Conservation (phyloP, 1,139 yeast genomes). For the Saccharomycopsis crataegensis region DNA sequence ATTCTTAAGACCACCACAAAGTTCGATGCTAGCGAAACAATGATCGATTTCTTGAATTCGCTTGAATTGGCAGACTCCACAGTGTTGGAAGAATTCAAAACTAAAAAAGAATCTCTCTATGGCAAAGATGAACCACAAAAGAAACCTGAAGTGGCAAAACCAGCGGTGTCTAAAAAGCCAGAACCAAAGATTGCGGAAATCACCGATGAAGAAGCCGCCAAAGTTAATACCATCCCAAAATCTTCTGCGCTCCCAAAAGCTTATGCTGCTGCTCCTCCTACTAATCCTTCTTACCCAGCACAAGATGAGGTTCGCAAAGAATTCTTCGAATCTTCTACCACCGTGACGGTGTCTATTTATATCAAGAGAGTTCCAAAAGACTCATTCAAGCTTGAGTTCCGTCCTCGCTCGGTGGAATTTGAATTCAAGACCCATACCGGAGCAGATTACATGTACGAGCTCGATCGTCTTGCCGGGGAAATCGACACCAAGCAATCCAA, state of each 20-base stretch:
- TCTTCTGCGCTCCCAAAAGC: background rate
- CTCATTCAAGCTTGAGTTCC: slow-evolving; percentile 34
- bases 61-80: slow-evolving; percentile 8
- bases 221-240: background rate
- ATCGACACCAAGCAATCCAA: slow-evolving; percentile 43
- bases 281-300: slow-evolving; percentile 2
- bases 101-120: background rate
- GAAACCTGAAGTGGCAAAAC: background rate
- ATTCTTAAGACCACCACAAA: slow-evolving; percentile 4
- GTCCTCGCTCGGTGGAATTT: slow-evolving; percentile 31
- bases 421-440: slow-evolving; percentile 41
- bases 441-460: slow-evolving; percentile 41
- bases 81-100: slow-evolving; percentile 3
- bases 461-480: slow-evolving; percentile 43
- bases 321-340: slow-evolving; percentile 64
- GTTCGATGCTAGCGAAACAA: slow-evolving; percentile 11
- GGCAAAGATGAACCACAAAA: slow-evolving; percentile 1
- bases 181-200: slow-evolving; percentile 21
- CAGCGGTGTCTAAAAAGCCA: slow-evolving; percentile 6
- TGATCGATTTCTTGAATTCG: slow-evolving; percentile 7
- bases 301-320: slow-evolving; percentile 46
- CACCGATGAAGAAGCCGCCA: slow-evolving; percentile 21
- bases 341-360: slow-evolving; percentile 63
- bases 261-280: background rate
- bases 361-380: slow-evolving; percentile 55